Evolutionary conservation across 345 rosid species (phyloP).

Genomic region (Citrus medica): DNA sequence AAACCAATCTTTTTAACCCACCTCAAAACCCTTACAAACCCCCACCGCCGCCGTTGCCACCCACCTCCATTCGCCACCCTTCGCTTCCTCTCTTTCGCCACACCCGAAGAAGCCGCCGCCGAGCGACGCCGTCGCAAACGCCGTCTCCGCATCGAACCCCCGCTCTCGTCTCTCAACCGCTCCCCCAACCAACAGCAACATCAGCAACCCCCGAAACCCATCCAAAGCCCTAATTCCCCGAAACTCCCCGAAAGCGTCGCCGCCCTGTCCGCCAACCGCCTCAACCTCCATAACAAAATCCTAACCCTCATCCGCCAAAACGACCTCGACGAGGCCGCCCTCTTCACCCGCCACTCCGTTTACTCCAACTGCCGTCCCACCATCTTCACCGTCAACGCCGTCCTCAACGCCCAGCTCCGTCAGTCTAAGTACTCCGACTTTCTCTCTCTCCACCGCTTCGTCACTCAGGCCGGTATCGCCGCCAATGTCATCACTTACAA

Average conservation of each 20-base stretch:
- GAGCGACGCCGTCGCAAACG: constrained; percentile 92
- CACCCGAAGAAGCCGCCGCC: constrained; percentile 88
- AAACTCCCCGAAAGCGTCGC: constrained; percentile 80
- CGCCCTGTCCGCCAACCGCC: constrained; percentile 70
- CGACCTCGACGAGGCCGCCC: constrained; percentile 87
- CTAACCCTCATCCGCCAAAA: constrained; percentile 64
- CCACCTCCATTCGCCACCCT: constrained; percentile 19
- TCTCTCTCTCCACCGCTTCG: constrained; percentile 72
- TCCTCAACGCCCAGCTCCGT: constrained; percentile 81
- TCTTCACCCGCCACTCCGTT: constrained; percentile 85
- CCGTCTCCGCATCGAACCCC: constrained; percentile 82
- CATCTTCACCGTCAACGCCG: constrained; percentile 77
- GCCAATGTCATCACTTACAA: constrained; percentile 75
- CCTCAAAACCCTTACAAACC: constrained; percentile 37
- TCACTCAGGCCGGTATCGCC: constrained; percentile 76
- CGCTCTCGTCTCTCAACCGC: constrained; percentile 60
- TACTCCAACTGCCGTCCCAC: constrained; percentile 95
- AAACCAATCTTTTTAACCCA: constrained; percentile 48
- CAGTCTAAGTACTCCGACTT: constrained; percentile 72
- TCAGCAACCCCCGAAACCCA: constrained; percentile 47
- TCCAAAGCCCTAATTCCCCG: constrained; percentile 79
- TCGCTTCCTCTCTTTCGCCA: constrained; percentile 63
- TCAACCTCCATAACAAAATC: constrained; percentile 77
- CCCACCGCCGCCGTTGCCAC: constrained; percentile 24
- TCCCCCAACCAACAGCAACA: constrained; percentile 34